Percentiles rank a stretch among this genome's conserved stretches.
Evolutionary conservation across 768 basidiomycete species (phyloP).

Genomic region (Rhodosporidiobolus sp.): DNA sequence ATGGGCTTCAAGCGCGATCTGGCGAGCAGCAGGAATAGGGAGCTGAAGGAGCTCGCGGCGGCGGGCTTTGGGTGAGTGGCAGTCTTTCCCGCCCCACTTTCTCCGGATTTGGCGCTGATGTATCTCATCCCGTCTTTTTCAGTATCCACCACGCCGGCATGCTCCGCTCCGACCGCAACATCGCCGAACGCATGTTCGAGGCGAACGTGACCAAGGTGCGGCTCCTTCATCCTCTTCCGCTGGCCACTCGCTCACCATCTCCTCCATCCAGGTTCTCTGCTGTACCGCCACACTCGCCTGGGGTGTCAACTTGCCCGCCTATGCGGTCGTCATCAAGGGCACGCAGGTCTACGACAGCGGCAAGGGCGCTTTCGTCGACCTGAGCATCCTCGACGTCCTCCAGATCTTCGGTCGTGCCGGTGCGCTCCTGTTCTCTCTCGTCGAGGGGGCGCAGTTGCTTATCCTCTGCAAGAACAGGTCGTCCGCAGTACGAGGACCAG

Average conservation of each 20-base stretch:
- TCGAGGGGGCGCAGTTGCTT: neutral
- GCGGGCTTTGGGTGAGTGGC: conserved; percentile 63
- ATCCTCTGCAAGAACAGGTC: conserved; percentile 56
- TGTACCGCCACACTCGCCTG: conserved; percentile 98
- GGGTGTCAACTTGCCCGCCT: conserved; percentile 98
- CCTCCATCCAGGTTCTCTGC: conserved; percentile 72
- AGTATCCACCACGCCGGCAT: conserved; percentile 97
- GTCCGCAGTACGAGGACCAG: conserved; percentile 63
- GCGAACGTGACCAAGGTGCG: conserved; percentile 82
- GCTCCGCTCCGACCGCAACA: conserved; percentile 86
- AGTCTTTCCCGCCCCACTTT: neutral
- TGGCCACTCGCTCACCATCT: neutral
- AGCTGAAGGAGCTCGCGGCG: conserved; percentile 93
- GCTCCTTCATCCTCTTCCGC: neutral
- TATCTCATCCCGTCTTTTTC: neutral
- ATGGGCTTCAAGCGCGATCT: conserved; percentile 72
- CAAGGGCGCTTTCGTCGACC: conserved; percentile 83
- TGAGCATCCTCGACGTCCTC: conserved; percentile 89
- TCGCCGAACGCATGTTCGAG: conserved; percentile 93
- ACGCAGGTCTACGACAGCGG: conserved; percentile 92
- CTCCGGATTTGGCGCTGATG: neutral
- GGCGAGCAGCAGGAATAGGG: conserved; percentile 80
- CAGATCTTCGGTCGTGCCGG: conserved; percentile 96
- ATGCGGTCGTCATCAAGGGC: conserved; percentile 77
- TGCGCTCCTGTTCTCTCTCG: neutral